Evolutionary conservation across 116 monocot genomes (phyloP), one percentile per base, ranked within the genome.

Genomic region (Papilionanthe hybrid): DNA sequence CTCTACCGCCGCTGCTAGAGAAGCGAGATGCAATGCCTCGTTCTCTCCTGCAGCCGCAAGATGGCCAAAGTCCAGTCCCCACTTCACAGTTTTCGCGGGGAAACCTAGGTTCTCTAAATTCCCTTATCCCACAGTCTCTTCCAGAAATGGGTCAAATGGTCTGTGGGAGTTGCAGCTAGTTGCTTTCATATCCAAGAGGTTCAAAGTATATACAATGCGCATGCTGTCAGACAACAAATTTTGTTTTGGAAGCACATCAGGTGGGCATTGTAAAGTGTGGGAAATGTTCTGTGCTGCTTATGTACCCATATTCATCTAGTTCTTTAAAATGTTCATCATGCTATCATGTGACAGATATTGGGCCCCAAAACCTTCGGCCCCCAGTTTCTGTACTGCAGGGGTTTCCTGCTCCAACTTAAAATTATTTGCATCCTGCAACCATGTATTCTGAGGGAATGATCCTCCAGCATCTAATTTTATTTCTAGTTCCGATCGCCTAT

Each of bases 81-180:
- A n/a, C 73, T 43, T 42, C n/a, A 50, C 28, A 75, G 47, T 27
- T 49, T 49, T 49, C 50, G 22, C 75, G 28, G 50, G 75, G 28
- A 49, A 75, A 49, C 75, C 25, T 50, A 28, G 12, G 50, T 25
- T 47, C 75, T 11, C 11, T 28, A 15, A 42, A 75, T 50, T 49
- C 50, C 10, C 49, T 28, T 27, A 49, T 50, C 13, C 47, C 27
- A 42, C 75, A 50, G 75, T 22, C 75, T 50, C 25, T 49, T 48
- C 49, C 22, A 75, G 92, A 87, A 85, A 77, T 92, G 68, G 87
- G 89, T 79, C 92, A 92, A 84, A 87, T 92, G 92, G 92, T 92
- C 29, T 92, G 92, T 79, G 92, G 92, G 80, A 82, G 82, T 75
- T 92, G 92, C 82, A 89, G 81, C 43, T 71, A 82, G 28, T 80